Evolutionary conservation across 192 early-diverging fungal genomes (phyloP), one percentile per base, ranked within the genome.

Genomic region (Gonapodya prolifera): DNA sequence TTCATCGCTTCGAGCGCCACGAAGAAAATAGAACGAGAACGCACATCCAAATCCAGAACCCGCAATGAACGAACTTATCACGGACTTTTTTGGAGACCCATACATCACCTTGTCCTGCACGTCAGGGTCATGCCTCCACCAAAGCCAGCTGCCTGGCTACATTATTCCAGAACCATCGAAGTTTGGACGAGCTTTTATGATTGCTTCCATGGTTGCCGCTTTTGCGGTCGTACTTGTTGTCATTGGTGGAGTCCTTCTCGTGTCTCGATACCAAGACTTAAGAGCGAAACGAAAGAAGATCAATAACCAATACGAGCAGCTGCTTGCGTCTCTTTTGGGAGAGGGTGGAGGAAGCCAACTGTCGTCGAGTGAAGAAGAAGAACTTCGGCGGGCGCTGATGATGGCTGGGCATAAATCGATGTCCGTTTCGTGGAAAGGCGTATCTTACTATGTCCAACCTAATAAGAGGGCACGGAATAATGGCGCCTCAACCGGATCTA

Each of bases 111-210:
- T 97, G 80, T 76, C 82, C 28, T 97, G 95, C 77, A 80, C 83
- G 70, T 89, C 91, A 35, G 94, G 95, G 32, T 94, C 95, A 82
- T 97, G 95, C 79, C 77, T 96, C 70, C 94, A 95, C 81, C 91
- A 92, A 77, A 92, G 89, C 32, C 89, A 93, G 81, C 85, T 95
- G n/a, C 95, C 95, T 1, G 92, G 90, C 28, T 94, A 92, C 78
- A 80, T 80, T 34, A 82, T 77, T 33, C 86, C 86, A 28, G 75
- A 78, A 35, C 0, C 80, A 85, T 0, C 77, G 83, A 1, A 71
- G 86, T 0, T 85, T 89, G 1, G 82, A 82, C 0, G 80, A 78
- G 17, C 23, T 83, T 30, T 84, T 75, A 83, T 88, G 77, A 79
- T 61, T 61, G 45, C 23, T 8, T 61, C 45, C 8, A 61, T 83